Base-by-base conservation (phyloP, 1,284 basidiomycete species). In the Sanghuangporus baumii region DNA sequence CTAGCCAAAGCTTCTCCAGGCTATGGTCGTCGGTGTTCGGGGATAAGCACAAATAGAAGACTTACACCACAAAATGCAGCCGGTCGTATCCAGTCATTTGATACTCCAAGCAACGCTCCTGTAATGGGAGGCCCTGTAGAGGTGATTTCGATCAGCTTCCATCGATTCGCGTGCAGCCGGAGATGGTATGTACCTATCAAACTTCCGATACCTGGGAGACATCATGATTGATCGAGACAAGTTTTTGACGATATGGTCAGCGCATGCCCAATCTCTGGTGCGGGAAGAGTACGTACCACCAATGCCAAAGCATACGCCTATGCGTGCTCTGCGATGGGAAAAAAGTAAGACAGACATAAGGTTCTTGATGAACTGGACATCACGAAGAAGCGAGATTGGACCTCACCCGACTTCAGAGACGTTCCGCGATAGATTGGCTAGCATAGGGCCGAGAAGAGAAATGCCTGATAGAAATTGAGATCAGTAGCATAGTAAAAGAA, bases 341-440 rank as follows among this genome's bases (percentile, higher is more conserved):
- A 7, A 57, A 16, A 41, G 16, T n/a, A 46, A 2, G 43, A n/a
- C 20, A 7, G 43, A 8, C n/a, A 6, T 46, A 18, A 46, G 40
- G 26, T 34, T 14, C 12, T 26, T 61, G 50, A 38, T 61, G 6
- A 23, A 26, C 23, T 11, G 36, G 31, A n/a, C 3, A 38, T 20
- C 16, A 37, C 23, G 23, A 20, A n/a, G 23, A 20, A n/a, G 12
- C 12, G 16, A 40, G 26, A 20, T 36, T 46, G 51, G 16, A 12
- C 34, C 61, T 41, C 31, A 59, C 61, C 61, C 61, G 23, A 59
- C 57, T 47, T 63, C 61, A 38, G 61, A 63, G 14, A 54, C 61
- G 31, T 63, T 31, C n/a, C 50, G 23, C 23, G 61, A 63, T 37
- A 63, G 38, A 40, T 59, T 52, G 1, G 57, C 55, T 14, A 59